Conservation (phyloP, 1,139 yeast species). For the Zygosaccharomyces pseudobailii region DNA sequence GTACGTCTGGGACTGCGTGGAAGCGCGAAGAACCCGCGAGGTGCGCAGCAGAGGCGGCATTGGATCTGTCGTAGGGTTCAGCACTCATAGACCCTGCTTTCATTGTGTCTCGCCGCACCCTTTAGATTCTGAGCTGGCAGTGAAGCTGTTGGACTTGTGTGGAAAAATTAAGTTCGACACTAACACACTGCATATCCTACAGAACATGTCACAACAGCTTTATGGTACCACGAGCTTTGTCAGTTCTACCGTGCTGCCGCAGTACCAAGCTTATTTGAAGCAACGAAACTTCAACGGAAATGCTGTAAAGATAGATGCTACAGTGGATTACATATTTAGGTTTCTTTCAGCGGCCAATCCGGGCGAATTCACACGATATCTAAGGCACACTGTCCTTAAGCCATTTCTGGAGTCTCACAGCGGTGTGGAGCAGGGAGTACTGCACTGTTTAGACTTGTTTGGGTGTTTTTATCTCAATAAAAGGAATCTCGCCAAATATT, state of each 20-base stretch:
- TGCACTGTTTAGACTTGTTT: slow-evolving; percentile 26
- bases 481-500: slow-evolving; percentile 19
- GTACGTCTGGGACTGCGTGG: slow-evolving; percentile 25
- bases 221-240: slow-evolving; percentile 18
- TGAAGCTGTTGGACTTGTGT: slow-evolving; percentile 19
- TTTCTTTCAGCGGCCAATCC: slow-evolving; percentile 33
- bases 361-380: slow-evolving; percentile 20
- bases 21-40: slow-evolving; percentile 5
- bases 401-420: slow-evolving; percentile 23
- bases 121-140: slow-evolving; percentile 22
- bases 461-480: slow-evolving; percentile 27
- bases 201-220: slow-evolving; percentile 18
- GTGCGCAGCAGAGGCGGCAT: slow-evolving; percentile 16
- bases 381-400: slow-evolving; percentile 18
- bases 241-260: slow-evolving; percentile 16
- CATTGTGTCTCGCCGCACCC: slow-evolving; percentile 26
- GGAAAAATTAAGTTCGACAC: slow-evolving; percentile 25
- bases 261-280: slow-evolving; percentile 17
- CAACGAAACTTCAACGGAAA: slow-evolving; percentile 15
- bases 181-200: slow-evolving; percentile 16
- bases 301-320: slow-evolving; percentile 23
- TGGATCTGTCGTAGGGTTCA: slow-evolving; percentile 25
- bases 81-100: slow-evolving; percentile 28
- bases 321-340: slow-evolving; percentile 25
- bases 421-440: slow-evolving; percentile 18